Conservation (phyloP, 2,329 filamentous ascomycete genomes). For the Harringtonia lauricola region DNA sequence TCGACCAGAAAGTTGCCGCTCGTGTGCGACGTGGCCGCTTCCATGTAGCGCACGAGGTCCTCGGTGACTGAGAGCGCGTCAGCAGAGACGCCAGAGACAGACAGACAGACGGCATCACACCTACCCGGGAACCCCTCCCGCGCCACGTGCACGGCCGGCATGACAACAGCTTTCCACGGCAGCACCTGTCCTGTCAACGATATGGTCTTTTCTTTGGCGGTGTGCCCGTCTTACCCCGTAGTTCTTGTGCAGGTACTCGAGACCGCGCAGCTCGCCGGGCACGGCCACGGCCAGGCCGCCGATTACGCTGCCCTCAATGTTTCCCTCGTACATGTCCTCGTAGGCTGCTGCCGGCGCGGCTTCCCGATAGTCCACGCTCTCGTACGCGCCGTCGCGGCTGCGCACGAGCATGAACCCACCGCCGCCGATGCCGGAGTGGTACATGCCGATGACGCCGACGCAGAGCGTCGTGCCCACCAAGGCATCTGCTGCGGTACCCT, state of each 20-base stretch:
- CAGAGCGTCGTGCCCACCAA: constrained; percentile 65
- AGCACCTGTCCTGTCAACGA: constrained; percentile 28
- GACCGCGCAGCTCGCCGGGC: constrained; percentile 65
- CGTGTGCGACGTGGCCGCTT: constrained; percentile 19
- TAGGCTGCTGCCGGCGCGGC: constrained; percentile 71
- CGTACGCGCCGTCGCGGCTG: constrained; percentile 61
- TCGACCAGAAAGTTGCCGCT: constrained; percentile 59
- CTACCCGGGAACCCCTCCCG: constrained; percentile 53
- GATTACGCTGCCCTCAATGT: constrained; percentile 52
- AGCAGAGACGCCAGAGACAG: neutral
- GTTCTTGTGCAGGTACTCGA: constrained; percentile 65
- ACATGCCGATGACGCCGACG: constrained; percentile 65
- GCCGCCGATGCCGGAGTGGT: constrained; percentile 75
- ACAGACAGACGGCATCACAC: constrained; percentile 7
- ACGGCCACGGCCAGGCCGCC: constrained; percentile 65
- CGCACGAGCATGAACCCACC: constrained; percentile 85
- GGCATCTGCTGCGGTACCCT: constrained; percentile 69
- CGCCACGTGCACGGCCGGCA: constrained; percentile 65
- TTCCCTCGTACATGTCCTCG: constrained; percentile 74
- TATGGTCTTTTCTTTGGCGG: too few relatives aligned
- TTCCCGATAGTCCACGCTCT: constrained; percentile 84
- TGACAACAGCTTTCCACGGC: constrained; percentile 60
- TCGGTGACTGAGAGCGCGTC: constrained; percentile 41
- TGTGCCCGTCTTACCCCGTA: constrained; percentile 57
- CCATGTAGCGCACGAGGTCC: constrained; percentile 69